Evolutionary conservation across 1,284 basidiomycete genomes (phyloP).

Genomic region (Microbotryomycetes sp.): DNA sequence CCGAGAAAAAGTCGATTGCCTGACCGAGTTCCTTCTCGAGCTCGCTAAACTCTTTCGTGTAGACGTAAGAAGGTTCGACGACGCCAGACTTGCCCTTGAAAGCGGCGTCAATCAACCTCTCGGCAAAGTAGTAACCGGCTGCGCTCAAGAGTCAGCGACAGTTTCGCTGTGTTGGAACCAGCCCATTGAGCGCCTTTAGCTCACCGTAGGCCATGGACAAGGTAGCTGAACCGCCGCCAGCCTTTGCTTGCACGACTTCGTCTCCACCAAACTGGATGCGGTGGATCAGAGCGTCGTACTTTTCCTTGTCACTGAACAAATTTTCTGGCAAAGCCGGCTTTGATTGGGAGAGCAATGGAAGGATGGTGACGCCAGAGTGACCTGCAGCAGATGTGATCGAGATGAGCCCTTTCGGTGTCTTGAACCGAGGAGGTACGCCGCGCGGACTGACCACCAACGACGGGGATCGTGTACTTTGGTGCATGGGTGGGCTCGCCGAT

Average conservation of each 20-base stretch:
- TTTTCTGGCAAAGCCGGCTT: constrained; percentile 59
- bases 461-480: constrained; percentile 69
- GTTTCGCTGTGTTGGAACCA: no score
- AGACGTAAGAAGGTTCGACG: constrained; percentile 71
- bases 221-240: constrained; percentile 72
- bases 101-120: constrained; percentile 52
- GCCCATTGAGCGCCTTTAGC: constrained; percentile 32
- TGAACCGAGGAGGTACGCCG: constrained; percentile 51
- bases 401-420: constrained; percentile 8
- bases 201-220: constrained; percentile 78
- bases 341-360: constrained; percentile 90
- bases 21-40: constrained; percentile 45
- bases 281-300: constrained; percentile 57
- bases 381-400: constrained; percentile 22
- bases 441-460: constrained; percentile 94
- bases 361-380: constrained; percentile 51
- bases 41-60: constrained; percentile 50
- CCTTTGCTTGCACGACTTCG: constrained; percentile 88
- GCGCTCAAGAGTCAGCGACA: background rate
- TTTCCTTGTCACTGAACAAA: constrained; percentile 49
- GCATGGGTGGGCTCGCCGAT: constrained; percentile 56
- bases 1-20: constrained; percentile 76
- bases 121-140: constrained; percentile 79
- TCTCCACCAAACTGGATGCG: constrained; percentile 96
- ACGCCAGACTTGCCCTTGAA: constrained; percentile 78